These are phyloP conservation scores for Saprolegnia diclina DNA, from an alignment of 352 stramenopile genomes.

Conservation along the genomic window DNA sequence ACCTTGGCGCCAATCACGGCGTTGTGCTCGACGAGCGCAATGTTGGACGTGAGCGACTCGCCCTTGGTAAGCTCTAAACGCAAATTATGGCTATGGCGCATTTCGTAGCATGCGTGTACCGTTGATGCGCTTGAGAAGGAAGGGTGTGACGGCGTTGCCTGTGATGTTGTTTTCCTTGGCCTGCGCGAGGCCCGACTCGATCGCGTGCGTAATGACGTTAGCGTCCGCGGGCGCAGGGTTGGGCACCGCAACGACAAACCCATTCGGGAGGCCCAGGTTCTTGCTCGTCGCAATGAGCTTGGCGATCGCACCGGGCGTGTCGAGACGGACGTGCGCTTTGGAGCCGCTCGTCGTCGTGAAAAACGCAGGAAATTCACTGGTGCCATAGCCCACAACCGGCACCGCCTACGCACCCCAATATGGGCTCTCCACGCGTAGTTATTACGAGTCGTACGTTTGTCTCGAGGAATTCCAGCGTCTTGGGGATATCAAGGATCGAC, in stretches of 20 bases:
- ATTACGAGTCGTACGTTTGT: constrained; percentile 59
- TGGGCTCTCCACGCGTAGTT: background rate
- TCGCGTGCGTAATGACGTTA: constrained; percentile 86
- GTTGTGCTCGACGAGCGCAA: constrained; percentile 96
- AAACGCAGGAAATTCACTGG: constrained; percentile 96
- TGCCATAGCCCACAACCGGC: constrained; percentile 88
- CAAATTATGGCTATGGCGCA: no score
- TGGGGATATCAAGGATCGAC: constrained; percentile 96
- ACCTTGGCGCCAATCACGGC: constrained; percentile 92
- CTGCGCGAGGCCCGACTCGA: constrained; percentile 82
- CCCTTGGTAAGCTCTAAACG: constrained; percentile 90
- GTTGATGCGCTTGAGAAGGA: constrained; percentile 52
- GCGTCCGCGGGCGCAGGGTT: constrained; percentile 83
- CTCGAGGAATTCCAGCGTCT: constrained; percentile 96
- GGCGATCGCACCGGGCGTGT: constrained; percentile 84
- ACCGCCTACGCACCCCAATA: constrained; percentile 69
- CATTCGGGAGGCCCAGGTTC: constrained; percentile 74
- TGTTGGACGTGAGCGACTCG: constrained; percentile 91
- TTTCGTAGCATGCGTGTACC: no score
- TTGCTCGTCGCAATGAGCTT: constrained; percentile 74
- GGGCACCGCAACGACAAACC: constrained; percentile 82
- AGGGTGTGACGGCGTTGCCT: constrained; percentile 95
- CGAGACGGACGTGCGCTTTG: constrained; percentile 75
- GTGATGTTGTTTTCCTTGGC: constrained; percentile 77
- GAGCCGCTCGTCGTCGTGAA: constrained; percentile 92